These are phyloP conservation scores for Gnomoniopsis sp. DNA, from an alignment of 2,329 filamentous ascomycete species.

Conservation along the genomic window DNA sequence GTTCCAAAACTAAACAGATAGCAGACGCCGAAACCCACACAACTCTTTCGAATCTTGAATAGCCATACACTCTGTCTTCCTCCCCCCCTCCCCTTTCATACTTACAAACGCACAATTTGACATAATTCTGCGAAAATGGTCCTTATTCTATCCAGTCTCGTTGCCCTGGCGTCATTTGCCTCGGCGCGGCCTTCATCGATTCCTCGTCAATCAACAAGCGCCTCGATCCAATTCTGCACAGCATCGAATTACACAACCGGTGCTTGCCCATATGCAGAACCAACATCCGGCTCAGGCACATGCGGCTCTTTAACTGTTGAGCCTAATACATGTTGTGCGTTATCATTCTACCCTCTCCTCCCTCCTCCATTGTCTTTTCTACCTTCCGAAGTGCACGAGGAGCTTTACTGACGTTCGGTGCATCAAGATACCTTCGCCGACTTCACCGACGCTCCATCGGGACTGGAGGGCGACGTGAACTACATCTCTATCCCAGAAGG, in stretches of 20 bases:
- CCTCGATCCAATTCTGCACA: conserved; percentile 9
- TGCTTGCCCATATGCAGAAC: conserved; percentile 9
- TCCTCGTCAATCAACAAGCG: neutral
- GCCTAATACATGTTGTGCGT: conserved; percentile 8
- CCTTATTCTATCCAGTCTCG: neutral
- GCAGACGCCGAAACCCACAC: too few species aligned
- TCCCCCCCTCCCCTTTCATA: too few species aligned
- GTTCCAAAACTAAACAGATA: too few species aligned
- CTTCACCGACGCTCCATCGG: neutral
- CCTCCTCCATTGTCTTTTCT: neutral
- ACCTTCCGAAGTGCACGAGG: too few species aligned
- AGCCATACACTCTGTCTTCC: too few species aligned
- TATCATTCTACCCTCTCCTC: neutral
- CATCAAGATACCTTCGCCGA: conserved; percentile 5
- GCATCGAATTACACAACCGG: conserved; percentile 3
- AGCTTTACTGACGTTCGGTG: neutral
- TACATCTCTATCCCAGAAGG: conserved; percentile 7
- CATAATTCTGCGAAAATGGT: neutral
- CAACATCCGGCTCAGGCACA: conserved; percentile 8
- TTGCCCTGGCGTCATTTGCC: neutral
- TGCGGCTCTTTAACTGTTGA: conserved; percentile 1
- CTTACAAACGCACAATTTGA: too few species aligned
- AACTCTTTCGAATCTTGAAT: too few species aligned
- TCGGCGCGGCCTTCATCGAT: neutral
- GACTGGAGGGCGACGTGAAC: conserved; percentile 5